phyloP scores from a whole-genome alignment of 495 filamentous ascomycete genomes.

The Annulohypoxylon maeteangense region DNA sequence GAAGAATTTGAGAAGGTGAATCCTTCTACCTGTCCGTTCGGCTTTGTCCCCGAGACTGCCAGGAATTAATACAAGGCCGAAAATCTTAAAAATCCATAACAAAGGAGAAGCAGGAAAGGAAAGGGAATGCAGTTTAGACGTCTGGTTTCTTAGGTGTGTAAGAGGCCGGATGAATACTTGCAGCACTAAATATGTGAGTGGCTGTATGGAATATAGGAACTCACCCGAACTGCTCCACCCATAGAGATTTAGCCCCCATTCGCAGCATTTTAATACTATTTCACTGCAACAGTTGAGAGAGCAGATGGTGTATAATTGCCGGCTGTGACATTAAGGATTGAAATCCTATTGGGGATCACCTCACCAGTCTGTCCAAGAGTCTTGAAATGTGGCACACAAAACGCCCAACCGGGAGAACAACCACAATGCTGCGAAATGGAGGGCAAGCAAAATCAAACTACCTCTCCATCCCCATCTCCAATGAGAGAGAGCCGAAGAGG shows the following conservation, averaged over 20 bases:
- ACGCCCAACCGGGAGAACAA: slow-evolving; percentile 47
- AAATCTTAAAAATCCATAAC: not conserved
- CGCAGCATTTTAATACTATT: not conserved
- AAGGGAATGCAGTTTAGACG: not conserved
- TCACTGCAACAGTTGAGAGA: not conserved
- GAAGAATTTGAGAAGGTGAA: not conserved
- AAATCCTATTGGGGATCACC: not conserved
- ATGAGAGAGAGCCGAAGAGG: slow-evolving; percentile 17
- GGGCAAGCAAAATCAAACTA: slow-evolving; percentile 49
- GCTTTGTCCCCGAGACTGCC: not conserved
- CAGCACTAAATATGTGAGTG: too few species aligned
- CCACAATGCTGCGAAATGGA: slow-evolving; percentile 56
- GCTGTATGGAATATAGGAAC: not conserved
- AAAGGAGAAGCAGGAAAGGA: not conserved
- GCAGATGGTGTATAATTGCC: not conserved
- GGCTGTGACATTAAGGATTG: not conserved
- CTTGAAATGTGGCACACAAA: slow-evolving; percentile 50
- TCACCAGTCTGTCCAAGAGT: slow-evolving; percentile 54
- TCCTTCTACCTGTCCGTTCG: not conserved
- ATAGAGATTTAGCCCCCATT: not conserved
- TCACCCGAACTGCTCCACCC: not conserved
- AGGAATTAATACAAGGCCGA: not conserved
- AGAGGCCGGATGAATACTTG: too few species aligned
- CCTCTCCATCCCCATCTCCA: slow-evolving; percentile 52
- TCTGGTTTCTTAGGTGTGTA: not conserved